Conservation (phyloP, 176 grass and related monocot genomes). For the Saccharum spontaneum region DNA sequence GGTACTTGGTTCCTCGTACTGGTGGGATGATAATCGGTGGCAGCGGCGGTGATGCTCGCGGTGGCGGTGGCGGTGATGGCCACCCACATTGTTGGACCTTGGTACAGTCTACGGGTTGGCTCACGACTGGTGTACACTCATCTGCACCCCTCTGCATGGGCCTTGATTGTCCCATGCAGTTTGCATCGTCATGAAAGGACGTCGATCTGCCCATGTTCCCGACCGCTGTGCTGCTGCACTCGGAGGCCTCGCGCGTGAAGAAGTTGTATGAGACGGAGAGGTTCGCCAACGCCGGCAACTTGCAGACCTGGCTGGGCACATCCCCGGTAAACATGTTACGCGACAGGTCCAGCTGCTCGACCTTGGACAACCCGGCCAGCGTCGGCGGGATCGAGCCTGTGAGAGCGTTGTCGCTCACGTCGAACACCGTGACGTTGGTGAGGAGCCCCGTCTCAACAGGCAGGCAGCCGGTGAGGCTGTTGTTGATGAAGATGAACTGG, state of each 20-base stretch:
- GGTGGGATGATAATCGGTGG: constrained; percentile 7
- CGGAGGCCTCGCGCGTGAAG: not conserved
- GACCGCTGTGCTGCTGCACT: not conserved
- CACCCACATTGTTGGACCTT: constrained; percentile 28
- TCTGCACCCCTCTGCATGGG: constrained; percentile 4
- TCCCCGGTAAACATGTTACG: constrained; percentile 28
- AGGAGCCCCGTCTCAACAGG: constrained; percentile 33
- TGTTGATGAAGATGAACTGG: constrained; percentile 48
- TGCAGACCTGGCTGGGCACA: not conserved
- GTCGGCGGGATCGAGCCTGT: constrained; percentile 17
- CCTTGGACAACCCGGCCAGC: constrained; percentile 14
- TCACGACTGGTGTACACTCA: constrained; percentile 17
- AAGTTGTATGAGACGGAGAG: constrained; percentile 30
- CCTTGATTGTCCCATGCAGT: constrained; percentile 29
- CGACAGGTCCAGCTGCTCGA: constrained; percentile 36
- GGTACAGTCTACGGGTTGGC: constrained; percentile 14
- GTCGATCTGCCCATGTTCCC: no score
- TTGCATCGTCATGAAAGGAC: not conserved
- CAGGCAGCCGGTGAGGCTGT: constrained; percentile 40
- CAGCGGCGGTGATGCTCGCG: not conserved
- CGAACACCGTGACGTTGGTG: constrained; percentile 17
- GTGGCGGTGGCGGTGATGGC: not conserved
- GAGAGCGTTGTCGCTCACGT: constrained; percentile 37
- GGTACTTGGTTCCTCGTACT: constrained; percentile 10
- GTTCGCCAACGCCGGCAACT: constrained; percentile 11